Evolutionary conservation across 106 monocot genomes (phyloP).

Genomic region (Apostasia ramifera): DNA sequence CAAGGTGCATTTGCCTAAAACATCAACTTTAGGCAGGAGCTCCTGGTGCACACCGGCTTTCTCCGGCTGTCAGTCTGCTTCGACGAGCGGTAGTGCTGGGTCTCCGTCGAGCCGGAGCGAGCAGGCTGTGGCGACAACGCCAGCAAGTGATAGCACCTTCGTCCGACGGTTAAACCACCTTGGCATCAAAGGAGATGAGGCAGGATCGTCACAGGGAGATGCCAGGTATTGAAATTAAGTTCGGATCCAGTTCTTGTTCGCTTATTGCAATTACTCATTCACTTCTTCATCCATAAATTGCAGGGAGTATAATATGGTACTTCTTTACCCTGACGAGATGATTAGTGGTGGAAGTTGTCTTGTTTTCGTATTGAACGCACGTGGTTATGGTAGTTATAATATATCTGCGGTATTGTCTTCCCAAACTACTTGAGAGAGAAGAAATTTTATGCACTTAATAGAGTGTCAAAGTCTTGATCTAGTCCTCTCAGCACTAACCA

Average conservation of each 20-base stretch:
- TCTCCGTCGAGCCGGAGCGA: constrained; percentile 64
- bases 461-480: too few relatives aligned
- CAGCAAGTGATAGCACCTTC: constrained; percentile 68
- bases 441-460: too few relatives aligned
- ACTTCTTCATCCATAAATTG: neutral
- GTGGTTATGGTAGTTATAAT: too few relatives aligned
- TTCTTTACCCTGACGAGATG: neutral
- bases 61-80: constrained; percentile 58
- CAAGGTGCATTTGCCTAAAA: constrained; percentile 10
- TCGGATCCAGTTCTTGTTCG: neutral
- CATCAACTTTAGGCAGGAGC: constrained; percentile 8
- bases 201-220: constrained; percentile 54
- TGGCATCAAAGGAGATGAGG: constrained; percentile 69
- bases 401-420: too few relatives aligned
- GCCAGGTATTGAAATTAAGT: constrained; percentile 26
- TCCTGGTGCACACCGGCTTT: constrained; percentile 37
- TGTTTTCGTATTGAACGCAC: too few relatives aligned
- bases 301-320: neutral
- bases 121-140: constrained; percentile 39
- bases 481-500: too few relatives aligned
- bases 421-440: too few relatives aligned
- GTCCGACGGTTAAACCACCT: constrained; percentile 55
- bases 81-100: constrained; percentile 74
- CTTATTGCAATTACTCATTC: neutral
- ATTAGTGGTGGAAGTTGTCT: too few relatives aligned